Base-by-base conservation (phyloP, 441 rosid genomes). In the Pelargonium myrrhifolium region DNA sequence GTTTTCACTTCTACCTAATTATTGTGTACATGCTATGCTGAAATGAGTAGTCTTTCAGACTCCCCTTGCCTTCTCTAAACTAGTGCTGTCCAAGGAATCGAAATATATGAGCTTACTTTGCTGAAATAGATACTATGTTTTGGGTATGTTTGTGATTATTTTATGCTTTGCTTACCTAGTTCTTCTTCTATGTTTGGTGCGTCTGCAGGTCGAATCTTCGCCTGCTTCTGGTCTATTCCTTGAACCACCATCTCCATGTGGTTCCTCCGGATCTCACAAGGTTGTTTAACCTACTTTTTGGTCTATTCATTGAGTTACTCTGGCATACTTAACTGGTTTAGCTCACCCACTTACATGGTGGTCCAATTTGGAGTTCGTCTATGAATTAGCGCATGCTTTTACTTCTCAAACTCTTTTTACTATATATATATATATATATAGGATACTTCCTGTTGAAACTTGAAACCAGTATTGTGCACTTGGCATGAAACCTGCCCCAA, bases 201-300 rank as follows among this genome's bases (percentile, higher is more conserved):
- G 67, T 68, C 42, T 18, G 66, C 85, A 86, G 91, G 65, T 76
- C 47, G 81, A 62, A 43, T 80, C 86, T 59, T 81, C 24, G 80
- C 90, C 85, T 62, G 45, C 68, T 4, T 80, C 87, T 64, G 72
- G 65, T 65, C 78, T 83, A 56, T 82, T 78, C 2, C 72, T 68
- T 28, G 92, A 80, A 75, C 55, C 78, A 9, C 76, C 80, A 28
- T 62, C 82, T 14, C 82, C 87, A 22, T 22, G 1, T 66, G 68
- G 65, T 76, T 73, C 87, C 63, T 79, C 66, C 82, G 89, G 78
- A 66, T 67, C 80, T 65, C 76, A 64, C 69, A 78, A 77, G 96
- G 97, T 89, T 67, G 15, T 78, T 76, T 69, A 61, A 59, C 59
- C 66, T 75, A 18, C 47, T 4, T 39, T 9, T 15, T 37, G 40